Evolutionary conservation across 768 basidiomycete species (phyloP).

Genomic region (Suillus fuscotomentosus): DNA sequence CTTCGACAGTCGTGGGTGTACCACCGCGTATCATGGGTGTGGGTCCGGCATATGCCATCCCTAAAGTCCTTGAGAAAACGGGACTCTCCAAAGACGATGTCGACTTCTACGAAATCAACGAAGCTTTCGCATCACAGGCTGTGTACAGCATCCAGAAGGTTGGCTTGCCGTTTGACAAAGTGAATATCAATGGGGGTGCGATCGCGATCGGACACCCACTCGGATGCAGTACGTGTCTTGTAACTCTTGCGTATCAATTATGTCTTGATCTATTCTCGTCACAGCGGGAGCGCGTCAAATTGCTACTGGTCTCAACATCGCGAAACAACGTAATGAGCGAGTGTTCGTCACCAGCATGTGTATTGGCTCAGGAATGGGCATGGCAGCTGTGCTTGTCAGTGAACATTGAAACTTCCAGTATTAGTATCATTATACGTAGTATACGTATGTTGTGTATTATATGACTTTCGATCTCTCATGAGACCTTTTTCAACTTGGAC

Average conservation of each 20-base stretch:
- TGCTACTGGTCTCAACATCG: constrained; percentile 79
- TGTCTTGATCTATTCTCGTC: background rate
- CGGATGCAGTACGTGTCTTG: constrained; percentile 63
- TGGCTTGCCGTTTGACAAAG: constrained; percentile 71
- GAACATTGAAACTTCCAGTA: constrained; percentile 57
- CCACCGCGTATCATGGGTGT: constrained; percentile 90
- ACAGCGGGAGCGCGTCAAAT: constrained; percentile 84
- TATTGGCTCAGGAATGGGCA: constrained; percentile 87
- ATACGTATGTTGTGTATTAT: background rate
- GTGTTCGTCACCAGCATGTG: constrained; percentile 93
- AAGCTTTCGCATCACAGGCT: constrained; percentile 86
- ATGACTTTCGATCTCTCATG: background rate
- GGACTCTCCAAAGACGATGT: constrained; percentile 70
- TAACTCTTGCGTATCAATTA: constrained; percentile 7
- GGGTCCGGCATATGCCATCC: constrained; percentile 88
- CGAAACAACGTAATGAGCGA: constrained; percentile 71
- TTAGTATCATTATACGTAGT: background rate
- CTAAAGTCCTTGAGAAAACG: constrained; percentile 62
- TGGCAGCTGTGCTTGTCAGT: constrained; percentile 84
- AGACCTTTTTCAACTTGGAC: background rate
- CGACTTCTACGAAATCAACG: constrained; percentile 92
- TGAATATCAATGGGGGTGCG: constrained; percentile 86
- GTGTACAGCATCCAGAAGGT: constrained; percentile 70
- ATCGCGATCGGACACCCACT: constrained; percentile 90
- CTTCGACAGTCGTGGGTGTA: constrained; percentile 70